A percentile compares a stretch with the other conserved stretches of the same genome.
phyloP scores from a whole-genome alignment of 345 rosid species.

The Tarenaya hassleriana region DNA sequence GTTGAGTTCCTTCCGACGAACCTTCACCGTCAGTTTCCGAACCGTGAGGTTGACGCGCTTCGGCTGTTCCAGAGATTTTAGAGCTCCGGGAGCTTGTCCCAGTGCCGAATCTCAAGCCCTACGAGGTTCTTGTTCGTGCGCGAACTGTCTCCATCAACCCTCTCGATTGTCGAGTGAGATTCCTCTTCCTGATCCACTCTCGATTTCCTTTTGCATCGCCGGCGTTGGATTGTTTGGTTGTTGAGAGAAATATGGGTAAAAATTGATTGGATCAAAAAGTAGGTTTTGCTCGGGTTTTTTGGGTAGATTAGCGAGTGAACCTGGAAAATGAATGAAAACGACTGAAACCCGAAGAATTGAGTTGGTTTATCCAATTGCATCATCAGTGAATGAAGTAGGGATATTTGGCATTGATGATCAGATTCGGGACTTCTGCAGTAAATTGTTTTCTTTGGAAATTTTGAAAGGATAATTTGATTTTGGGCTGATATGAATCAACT shows the following conservation, averaged over 20 bases:
- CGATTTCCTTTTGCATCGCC: slow-evolving; percentile 15
- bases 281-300: not conserved
- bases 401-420: too few relatives aligned
- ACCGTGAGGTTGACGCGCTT: slow-evolving; percentile 79
- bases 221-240: slow-evolving; percentile 15
- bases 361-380: too few relatives aligned
- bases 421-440: too few relatives aligned
- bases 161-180: slow-evolving; percentile 80
- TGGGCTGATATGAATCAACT: slow-evolving; percentile 1
- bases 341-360: not conserved
- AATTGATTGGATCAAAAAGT: not conserved
- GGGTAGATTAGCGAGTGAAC: not conserved
- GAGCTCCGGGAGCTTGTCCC: slow-evolving; percentile 63
- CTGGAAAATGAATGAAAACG: too few relatives aligned
- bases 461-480: not conserved
- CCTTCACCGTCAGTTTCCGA: slow-evolving; percentile 60
- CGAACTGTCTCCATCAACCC: slow-evolving; percentile 90
- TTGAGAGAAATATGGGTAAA: not conserved
- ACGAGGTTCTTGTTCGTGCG: slow-evolving; percentile 76
- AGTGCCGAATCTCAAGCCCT: slow-evolving; percentile 67
- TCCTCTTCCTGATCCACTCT: slow-evolving; percentile 13
- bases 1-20: slow-evolving; percentile 32
- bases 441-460: not conserved
- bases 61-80: slow-evolving; percentile 85
- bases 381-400: too few relatives aligned